Conservation (phyloP, 2,329 filamentous ascomycete species). For the Tolypocladium tropicale region DNA sequence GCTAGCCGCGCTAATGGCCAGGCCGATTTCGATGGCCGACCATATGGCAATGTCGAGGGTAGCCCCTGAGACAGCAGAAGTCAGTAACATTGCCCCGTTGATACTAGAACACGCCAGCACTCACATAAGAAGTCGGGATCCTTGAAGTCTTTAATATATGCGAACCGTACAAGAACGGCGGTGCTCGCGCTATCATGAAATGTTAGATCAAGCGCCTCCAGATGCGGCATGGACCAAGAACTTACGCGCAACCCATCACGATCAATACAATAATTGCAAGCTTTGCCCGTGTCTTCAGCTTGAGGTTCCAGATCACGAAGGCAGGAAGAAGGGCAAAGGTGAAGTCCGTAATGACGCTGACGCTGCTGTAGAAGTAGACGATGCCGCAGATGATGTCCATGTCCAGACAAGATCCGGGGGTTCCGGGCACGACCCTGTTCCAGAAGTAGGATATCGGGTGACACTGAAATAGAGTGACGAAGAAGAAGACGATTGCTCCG, state of each 20-base stretch:
- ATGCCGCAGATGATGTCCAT: constrained; percentile 37
- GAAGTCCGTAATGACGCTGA: constrained; percentile 39
- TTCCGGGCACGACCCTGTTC: constrained; percentile 19
- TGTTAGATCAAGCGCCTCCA: constrained; percentile 5
- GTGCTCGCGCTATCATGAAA: constrained; percentile 26
- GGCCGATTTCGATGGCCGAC: constrained; percentile 35
- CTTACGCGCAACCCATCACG: constrained; percentile 42
- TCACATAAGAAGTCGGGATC: constrained; percentile 33
- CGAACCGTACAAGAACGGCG: constrained; percentile 30
- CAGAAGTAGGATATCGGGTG: constrained; percentile 29
- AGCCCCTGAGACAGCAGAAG: constrained; percentile 13
- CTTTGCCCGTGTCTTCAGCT: constrained; percentile 44
- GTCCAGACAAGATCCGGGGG: constrained; percentile 26
- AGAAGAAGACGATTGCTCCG: constrained; percentile 28
- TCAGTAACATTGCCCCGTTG: not conserved
- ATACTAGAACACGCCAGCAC: constrained; percentile 3
- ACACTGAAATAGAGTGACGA: constrained; percentile 31
- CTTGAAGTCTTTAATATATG: constrained; percentile 25
- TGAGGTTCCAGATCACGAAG: constrained; percentile 42
- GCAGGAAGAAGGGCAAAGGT: constrained; percentile 41
- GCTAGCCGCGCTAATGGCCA: constrained; percentile 37
- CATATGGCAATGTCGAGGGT: constrained; percentile 36
- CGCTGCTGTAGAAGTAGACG: constrained; percentile 40
- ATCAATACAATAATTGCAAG: constrained; percentile 40
- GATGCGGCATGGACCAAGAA: not conserved